Conservation (phyloP, 2,329 filamentous ascomycete species). For the Boeremia exigua region DNA sequence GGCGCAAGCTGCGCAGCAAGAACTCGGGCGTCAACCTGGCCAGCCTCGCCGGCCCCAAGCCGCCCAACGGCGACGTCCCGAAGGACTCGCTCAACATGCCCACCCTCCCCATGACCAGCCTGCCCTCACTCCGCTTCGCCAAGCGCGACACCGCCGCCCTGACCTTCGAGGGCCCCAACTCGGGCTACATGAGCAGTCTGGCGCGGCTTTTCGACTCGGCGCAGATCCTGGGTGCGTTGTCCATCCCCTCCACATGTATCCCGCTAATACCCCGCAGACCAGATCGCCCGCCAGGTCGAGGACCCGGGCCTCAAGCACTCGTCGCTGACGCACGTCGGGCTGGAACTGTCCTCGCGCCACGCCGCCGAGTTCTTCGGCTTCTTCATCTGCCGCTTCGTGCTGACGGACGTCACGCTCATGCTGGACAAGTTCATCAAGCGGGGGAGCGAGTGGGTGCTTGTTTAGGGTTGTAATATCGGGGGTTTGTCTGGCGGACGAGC, state of each 20-base stretch:
- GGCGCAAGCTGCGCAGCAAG: conserved; percentile 89
- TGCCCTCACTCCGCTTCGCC: conserved; percentile 75
- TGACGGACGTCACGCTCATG: conserved; percentile 81
- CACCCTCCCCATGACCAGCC: conserved; percentile 67
- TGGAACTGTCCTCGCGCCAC: conserved; percentile 91
- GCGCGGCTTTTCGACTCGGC: conserved; percentile 91
- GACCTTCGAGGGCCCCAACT: conserved; percentile 81
- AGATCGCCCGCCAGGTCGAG: conserved; percentile 94
- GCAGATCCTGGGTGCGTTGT: conserved; percentile 83
- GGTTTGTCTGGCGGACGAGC: neutral
- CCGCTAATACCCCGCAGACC: conserved; percentile 63
- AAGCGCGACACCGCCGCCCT: conserved; percentile 74
- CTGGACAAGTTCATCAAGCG: conserved; percentile 97
- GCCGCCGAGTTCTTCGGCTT: conserved; percentile 98
- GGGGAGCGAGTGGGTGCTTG: conserved; percentile 89
- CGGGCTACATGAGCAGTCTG: conserved; percentile 88
- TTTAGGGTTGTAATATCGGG: conserved; percentile 39
- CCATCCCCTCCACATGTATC: neutral
- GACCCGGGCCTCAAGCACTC: conserved; percentile 91
- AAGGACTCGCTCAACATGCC: conserved; percentile 66
- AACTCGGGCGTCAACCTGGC: conserved; percentile 68
- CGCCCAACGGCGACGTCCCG: conserved; percentile 47
- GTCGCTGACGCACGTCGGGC: conserved; percentile 90
- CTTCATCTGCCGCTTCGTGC: conserved; percentile 93
- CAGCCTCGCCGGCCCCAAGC: conserved; percentile 55